phyloP scores from a whole-genome alignment of 345 rosid genomes.

The Ricinus communis region DNA sequence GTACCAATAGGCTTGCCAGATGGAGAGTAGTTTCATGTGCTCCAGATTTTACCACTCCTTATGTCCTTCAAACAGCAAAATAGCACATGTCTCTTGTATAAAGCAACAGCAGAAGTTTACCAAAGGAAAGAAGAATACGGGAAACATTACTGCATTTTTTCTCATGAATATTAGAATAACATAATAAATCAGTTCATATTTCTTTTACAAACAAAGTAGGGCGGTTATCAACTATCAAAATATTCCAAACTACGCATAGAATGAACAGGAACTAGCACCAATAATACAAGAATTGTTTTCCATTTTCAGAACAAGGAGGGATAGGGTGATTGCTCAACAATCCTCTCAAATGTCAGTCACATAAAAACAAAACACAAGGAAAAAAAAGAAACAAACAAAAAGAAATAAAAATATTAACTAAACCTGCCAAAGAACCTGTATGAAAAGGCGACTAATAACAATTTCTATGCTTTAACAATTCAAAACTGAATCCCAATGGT shows the following conservation, averaged over 20 bases:
- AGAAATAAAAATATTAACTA: background rate
- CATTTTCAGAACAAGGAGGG: conserved; percentile 14
- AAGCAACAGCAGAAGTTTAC: too few species aligned
- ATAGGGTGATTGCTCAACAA: background rate
- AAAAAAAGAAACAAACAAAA: background rate
- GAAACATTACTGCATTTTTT: too few species aligned
- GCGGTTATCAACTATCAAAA: background rate
- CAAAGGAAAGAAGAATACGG: too few species aligned
- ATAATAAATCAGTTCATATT: too few species aligned
- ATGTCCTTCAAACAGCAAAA: too few species aligned
- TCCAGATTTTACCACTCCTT: too few species aligned
- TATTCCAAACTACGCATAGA: background rate
- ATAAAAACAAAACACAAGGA: too few species aligned
- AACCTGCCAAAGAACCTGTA: conserved; percentile 26
- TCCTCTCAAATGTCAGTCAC: conserved; percentile 17
- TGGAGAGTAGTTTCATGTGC: too few species aligned
- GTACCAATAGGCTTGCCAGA: too few species aligned
- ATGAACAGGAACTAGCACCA: background rate
- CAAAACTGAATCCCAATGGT: conserved; percentile 26
- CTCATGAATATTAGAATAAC: too few species aligned
- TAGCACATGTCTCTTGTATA: too few species aligned
- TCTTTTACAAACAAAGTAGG: background rate
- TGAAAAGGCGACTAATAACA: conserved; percentile 13
- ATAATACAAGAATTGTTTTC: conserved; percentile 17
- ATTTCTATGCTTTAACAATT: conserved; percentile 25